A percentile compares a stretch with the other conserved stretches of the same genome.
These are phyloP conservation scores for Cladophialophora carrionii DNA, from an alignment of 2,329 filamentous ascomycete genomes.

Conservation along the genomic window DNA sequence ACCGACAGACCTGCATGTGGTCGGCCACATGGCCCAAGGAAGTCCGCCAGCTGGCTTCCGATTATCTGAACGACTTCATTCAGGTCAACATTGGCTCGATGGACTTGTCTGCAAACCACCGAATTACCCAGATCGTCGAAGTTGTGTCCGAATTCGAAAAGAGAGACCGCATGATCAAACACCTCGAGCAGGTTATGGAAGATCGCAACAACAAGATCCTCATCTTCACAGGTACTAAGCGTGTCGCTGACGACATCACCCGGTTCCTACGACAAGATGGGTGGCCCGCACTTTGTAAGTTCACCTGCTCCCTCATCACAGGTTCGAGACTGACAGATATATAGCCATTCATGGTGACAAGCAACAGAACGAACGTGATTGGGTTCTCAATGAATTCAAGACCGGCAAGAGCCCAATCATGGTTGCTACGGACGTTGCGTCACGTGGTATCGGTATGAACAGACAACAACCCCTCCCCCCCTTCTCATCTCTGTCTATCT, in stretches of 20 bases:
- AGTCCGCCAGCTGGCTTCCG: slow-evolving; percentile 84
- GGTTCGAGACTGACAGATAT: slow-evolving; percentile 45
- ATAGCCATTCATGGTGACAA: slow-evolving; percentile 97
- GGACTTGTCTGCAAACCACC: slow-evolving; percentile 94
- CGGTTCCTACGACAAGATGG: slow-evolving; percentile 96
- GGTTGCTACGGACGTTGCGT: slow-evolving; percentile 99
- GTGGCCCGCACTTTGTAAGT: slow-evolving; percentile 93
- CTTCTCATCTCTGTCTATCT: slow-evolving; percentile 44
- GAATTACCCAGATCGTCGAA: slow-evolving; percentile 97
- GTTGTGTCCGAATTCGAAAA: slow-evolving; percentile 97
- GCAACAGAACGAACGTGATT: slow-evolving; percentile 99
- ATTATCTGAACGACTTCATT: slow-evolving; percentile 94
- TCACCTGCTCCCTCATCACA: slow-evolving; percentile 10
- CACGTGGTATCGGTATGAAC: slow-evolving; percentile 99
- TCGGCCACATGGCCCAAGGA: slow-evolving; percentile 99
- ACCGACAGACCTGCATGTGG: slow-evolving; percentile 99
- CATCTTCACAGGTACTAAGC: slow-evolving; percentile 84
- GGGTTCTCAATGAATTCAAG: slow-evolving; percentile 99
- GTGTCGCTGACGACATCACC: slow-evolving; percentile 96
- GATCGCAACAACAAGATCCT: slow-evolving; percentile 93
- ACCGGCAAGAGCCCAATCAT: slow-evolving; percentile 99
- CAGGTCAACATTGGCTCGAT: slow-evolving; percentile 98
- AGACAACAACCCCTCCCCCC: slow-evolving; percentile 52
- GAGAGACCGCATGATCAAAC: slow-evolving; percentile 95
- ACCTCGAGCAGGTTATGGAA: slow-evolving; percentile 97